These are phyloP conservation scores for Rhizophlyctis rosea DNA, from an alignment of 192 early-diverging fungal genomes.

Conservation along the genomic window DNA sequence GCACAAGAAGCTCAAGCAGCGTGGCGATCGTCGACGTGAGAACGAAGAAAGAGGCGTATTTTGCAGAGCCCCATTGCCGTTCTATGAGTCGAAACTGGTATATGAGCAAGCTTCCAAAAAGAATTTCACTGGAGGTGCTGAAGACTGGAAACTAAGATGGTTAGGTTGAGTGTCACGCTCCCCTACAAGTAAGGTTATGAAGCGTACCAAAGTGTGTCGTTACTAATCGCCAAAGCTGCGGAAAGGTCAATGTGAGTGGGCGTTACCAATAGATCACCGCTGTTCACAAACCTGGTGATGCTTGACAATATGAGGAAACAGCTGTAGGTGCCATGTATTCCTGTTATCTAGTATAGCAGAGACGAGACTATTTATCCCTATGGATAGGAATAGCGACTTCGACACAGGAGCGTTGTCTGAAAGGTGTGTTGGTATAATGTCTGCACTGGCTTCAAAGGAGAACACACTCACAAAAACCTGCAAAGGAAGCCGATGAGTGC, in stretches of 20 bases:
- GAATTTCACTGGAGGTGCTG: conserved; percentile 30
- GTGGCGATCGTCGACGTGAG: conserved; percentile 21
- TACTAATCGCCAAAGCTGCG: conserved; percentile 25
- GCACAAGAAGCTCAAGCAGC: conserved; percentile 3
- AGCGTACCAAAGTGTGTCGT: conserved; percentile 24
- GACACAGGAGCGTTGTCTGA: conserved; percentile 41
- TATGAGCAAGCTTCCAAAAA: conserved; percentile 36
- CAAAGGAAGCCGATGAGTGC: no score
- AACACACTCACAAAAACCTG: no score
- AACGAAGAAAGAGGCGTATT: conserved; percentile 34
- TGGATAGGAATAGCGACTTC: conserved; percentile 36
- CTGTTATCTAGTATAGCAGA: conserved; percentile 19
- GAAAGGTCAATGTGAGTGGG: conserved; percentile 9
- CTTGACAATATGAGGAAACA: conserved; percentile 25
- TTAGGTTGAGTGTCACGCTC: no score
- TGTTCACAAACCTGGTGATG: conserved; percentile 24
- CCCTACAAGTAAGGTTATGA: no score
- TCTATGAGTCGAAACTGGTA: conserved; percentile 41
- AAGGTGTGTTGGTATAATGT: no score
- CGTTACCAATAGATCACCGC: conserved; percentile 5
- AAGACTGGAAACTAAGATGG: no score
- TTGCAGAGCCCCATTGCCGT: conserved; percentile 34
- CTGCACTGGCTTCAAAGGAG: no score
- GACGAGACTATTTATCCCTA: conserved; percentile 33
- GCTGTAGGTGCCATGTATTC: conserved; percentile 10